Conservation (phyloP, 108 stramenopile genomes). For the Cylindrotheca fusiformis region DNA sequence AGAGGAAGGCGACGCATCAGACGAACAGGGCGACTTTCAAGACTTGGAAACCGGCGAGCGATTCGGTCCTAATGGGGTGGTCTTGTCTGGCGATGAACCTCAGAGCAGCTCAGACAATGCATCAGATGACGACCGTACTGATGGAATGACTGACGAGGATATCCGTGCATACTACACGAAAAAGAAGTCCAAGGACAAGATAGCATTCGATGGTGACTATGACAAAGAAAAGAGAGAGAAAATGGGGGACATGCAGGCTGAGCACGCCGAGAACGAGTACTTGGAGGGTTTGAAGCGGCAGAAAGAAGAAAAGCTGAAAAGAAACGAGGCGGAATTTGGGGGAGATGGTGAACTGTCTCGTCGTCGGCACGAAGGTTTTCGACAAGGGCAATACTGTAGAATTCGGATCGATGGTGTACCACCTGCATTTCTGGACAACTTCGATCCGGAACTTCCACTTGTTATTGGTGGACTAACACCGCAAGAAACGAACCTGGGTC, state of each 20-base stretch:
- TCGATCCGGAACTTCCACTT: conserved; percentile 82
- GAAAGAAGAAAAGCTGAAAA: conserved; percentile 72
- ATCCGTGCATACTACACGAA: conserved; percentile 77
- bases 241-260: conserved; percentile 48
- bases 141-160: conserved; percentile 84
- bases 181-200: conserved; percentile 77
- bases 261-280: conserved; percentile 78
- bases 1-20: conserved; percentile 44
- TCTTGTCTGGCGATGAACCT: conserved; percentile 93
- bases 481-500: conserved; percentile 85
- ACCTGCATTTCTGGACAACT: conserved; percentile 73
- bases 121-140: conserved; percentile 51
- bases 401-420: conserved; percentile 87
- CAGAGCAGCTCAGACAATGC: conserved; percentile 34
- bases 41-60: conserved; percentile 91
- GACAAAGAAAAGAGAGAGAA: conserved; percentile 81
- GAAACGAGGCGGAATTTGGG: conserved; percentile 91
- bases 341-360: conserved; percentile 81
- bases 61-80: conserved; percentile 59
- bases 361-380: conserved; percentile 84
- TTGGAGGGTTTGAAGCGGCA: conserved; percentile 75
- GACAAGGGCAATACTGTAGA: conserved; percentile 94
- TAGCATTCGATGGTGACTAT: conserved; percentile 80
- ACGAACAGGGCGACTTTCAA: conserved; percentile 91
- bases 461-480: conserved; percentile 94